Conservation (phyloP, 352 stramenopile genomes). For the Pythium sp. region DNA sequence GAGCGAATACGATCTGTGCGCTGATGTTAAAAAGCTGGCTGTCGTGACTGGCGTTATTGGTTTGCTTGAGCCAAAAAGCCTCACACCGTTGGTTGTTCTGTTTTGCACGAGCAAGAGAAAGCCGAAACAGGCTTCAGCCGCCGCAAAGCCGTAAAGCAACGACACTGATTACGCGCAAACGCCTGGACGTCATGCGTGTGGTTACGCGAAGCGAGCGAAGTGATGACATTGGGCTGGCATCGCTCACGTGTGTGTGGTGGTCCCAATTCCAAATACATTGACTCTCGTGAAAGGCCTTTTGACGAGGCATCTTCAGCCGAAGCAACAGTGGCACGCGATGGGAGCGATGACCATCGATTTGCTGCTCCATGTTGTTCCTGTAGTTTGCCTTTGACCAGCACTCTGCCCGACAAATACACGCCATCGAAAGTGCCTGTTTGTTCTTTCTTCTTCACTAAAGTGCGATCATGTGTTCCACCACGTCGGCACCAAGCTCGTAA, state of each 20-base stretch:
- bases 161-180: neutral
- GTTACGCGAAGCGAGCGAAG: neutral
- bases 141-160: neutral
- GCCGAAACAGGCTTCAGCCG: neutral
- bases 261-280: neutral
- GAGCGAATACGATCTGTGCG: neutral
- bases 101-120: neutral
- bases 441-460: neutral
- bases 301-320: neutral
- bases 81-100: too few species aligned
- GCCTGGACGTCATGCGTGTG: neutral
- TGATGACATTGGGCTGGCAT: constrained; percentile 1
- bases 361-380: neutral
- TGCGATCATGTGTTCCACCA: too few species aligned
- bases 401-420: constrained; percentile 5
- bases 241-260: neutral
- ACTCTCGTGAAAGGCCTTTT: too few species aligned
- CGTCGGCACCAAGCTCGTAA: neutral
- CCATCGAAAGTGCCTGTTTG: constrained; percentile 10
- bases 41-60: too few species aligned
- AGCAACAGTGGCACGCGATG: neutral
- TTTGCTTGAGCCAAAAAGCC: neutral
- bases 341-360: neutral
- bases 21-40: neutral
- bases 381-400: too few species aligned